A percentile compares a stretch with the other conserved stretches of the same genome.
Conservation (phyloP, 805 yeast genomes). For the Hagleromyces aurorensis region DNA sequence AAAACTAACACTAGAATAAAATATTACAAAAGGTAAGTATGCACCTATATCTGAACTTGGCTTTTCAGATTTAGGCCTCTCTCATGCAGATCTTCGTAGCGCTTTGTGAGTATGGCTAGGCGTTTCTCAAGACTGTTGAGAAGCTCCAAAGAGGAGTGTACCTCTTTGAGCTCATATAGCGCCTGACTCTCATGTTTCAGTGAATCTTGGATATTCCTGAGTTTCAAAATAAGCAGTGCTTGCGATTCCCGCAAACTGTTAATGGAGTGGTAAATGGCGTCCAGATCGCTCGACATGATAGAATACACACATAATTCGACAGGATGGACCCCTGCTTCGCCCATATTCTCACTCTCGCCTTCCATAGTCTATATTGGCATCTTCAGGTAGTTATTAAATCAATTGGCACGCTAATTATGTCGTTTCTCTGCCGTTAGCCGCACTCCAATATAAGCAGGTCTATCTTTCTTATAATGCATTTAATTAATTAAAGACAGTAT, state of each 20-base stretch:
- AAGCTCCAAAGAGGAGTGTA: constrained; percentile 6
- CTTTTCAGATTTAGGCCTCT: constrained; percentile 7
- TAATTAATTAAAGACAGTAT: no score
- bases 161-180: constrained; percentile 11
- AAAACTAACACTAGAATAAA: neutral
- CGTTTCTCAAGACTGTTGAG: constrained; percentile 12
- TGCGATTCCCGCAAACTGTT: constrained; percentile 28
- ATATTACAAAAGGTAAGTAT: neutral
- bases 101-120: constrained; percentile 6
- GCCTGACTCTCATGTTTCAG: constrained; percentile 17
- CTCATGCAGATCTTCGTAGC: constrained; percentile 7
- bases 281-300: constrained; percentile 24
- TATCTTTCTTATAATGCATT: no score
- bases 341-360: constrained; percentile 1
- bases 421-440: no score
- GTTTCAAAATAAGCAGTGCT: constrained; percentile 21
- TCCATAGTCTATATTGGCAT: constrained; percentile 1
- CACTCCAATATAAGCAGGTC: no score
- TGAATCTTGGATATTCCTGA: constrained; percentile 20
- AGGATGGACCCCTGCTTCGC: constrained; percentile 22
- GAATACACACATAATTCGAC: constrained; percentile 28
- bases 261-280: constrained; percentile 27
- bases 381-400: neutral
- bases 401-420: neutral
- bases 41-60: neutral